Evolutionary conservation across 139 green algal genomes (phyloP), one percentile per base, ranked within the genome.

Genomic region (Penium margaritaceum): DNA sequence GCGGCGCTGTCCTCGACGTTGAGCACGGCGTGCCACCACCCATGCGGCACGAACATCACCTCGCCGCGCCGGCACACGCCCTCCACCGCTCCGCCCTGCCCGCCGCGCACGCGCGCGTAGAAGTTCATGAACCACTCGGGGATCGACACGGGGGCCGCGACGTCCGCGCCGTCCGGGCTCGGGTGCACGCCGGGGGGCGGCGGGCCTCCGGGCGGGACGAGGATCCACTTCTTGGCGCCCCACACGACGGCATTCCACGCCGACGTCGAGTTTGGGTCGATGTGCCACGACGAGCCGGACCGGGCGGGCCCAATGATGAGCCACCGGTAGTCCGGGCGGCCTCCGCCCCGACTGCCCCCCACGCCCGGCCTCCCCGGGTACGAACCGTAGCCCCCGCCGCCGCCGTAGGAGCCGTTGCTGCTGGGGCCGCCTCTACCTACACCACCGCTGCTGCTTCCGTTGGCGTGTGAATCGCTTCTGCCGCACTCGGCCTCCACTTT

Each of bases 191-290:
- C 93, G 5, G 94, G 94, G 5, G 94, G 94, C 2, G 93, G 91
- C 1, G 76, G 53, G 24, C 53, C 62, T 29, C 76, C 51, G 62
- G 66, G 94, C 2, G 94, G 92, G 81, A 89, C 97, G 54, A 97
- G 33, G 9, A 96, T 82, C 91, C 91, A 97, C 75, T 94, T 95
- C 82, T 97, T 97, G 58, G 62, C 57, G 67, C 90, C 91, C 9
- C 67, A 60, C 37, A 96, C 71, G 30, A 96, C 90, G 1, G 90
- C 89, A 67, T 99, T 99, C 92, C 92, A 98, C 5, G 94, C 94
- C 30, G 70, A 90, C 3, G 90, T 97, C 27, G 84, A 70, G 78
- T 96, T 97, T 39, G 93, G 93, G 78, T 98, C 93, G 7, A 84
- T 81, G 60, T 84, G 78, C 36, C 43, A 84, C 9, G 44, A 74